Conservation (phyloP, 306 rosid genomes). For the Casuarina cunninghamiana region DNA sequence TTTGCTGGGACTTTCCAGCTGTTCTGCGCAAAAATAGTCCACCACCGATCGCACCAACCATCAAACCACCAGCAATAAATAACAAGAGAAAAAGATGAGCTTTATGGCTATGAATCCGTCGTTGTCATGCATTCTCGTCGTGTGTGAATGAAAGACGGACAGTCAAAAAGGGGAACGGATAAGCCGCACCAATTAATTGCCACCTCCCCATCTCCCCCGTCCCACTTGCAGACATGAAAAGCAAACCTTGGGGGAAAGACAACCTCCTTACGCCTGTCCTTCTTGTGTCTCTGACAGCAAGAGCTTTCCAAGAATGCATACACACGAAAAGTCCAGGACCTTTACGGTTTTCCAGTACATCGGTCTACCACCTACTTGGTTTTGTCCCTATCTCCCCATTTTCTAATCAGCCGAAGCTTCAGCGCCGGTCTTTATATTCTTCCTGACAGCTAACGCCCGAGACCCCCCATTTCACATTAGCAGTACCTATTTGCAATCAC, state of each 20-base stretch:
- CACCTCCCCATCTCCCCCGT: not conserved
- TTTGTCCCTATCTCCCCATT: not conserved
- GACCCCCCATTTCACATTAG: conserved; percentile 55
- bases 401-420: not conserved
- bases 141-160: not conserved
- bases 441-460: conserved; percentile 54
- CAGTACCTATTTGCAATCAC: conserved; percentile 25
- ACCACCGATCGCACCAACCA: no score
- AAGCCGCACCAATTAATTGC: conserved; percentile 16
- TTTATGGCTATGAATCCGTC: not conserved
- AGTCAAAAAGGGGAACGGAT: conserved; percentile 4
- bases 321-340: conserved; percentile 19
- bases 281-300: conserved; percentile 28
- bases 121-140: not conserved
- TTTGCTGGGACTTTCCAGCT: no score
- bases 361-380: not conserved
- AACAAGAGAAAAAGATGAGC: not conserved
- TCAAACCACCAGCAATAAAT: no score
- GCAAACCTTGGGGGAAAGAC: conserved; percentile 35
- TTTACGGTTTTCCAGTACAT: not conserved
- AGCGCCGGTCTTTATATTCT: conserved; percentile 21
- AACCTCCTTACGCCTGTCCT: conserved; percentile 41
- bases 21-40: no score
- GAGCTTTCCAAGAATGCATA: conserved; percentile 41
- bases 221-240: conserved; percentile 41